Conservation (phyloP, 192 early-diverging fungal genomes). For the Anaeromyces robustus region DNA sequence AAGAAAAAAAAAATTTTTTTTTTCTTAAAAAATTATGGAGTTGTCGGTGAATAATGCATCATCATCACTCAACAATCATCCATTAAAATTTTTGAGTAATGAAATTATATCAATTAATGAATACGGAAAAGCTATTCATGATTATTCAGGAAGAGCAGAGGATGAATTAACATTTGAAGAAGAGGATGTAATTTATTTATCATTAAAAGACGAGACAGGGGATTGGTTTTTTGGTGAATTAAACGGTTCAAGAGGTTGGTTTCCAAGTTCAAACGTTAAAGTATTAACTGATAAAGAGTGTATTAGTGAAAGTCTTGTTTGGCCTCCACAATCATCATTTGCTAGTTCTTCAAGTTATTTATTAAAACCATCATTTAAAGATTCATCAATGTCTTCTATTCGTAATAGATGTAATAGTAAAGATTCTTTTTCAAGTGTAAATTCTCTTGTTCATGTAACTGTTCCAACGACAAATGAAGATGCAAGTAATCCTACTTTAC, state of each 20-base stretch:
- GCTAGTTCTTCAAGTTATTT: neutral
- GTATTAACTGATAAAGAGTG: neutral
- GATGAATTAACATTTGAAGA: neutral
- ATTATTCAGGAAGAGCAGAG: neutral
- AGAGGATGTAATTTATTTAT: neutral
- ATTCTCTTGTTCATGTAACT: neutral
- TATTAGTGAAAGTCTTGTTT: neutral
- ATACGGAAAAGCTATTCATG: neutral
- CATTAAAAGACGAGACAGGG: neutral
- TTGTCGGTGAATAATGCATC: too few relatives aligned
- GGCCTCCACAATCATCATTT: neutral
- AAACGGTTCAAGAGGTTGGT: neutral
- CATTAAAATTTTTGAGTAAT: neutral
- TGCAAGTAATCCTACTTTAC: neutral
- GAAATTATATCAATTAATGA: neutral
- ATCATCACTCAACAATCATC: neutral
- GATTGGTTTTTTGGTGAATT: neutral
- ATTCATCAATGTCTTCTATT: neutral
- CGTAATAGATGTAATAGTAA: neutral
- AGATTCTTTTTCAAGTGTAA: neutral
- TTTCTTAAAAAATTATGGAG: too few relatives aligned
- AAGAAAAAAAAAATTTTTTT: too few relatives aligned
- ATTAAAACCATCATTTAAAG: neutral
- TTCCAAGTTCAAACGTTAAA: neutral
- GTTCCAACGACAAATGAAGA: neutral